Conservation (phyloP, 1,139 yeast genomes). For the Zygosaccharomyces sapae region DNA sequence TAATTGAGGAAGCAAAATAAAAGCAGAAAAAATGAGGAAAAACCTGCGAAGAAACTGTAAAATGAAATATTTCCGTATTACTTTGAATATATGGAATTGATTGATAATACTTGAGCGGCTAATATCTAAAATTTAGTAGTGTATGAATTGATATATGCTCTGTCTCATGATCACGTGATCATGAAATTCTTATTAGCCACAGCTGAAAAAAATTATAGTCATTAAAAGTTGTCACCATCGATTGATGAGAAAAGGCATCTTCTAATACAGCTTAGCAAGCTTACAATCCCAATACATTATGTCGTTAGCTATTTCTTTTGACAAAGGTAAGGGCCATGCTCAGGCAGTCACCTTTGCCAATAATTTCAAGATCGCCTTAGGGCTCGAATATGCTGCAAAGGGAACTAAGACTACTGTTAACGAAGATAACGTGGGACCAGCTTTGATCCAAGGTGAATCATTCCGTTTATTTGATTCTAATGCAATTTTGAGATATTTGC, state of each 20-base stretch:
- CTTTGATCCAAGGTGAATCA: conserved; percentile 37
- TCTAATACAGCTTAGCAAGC: neutral
- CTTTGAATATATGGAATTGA: no score
- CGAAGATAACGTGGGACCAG: conserved; percentile 39
- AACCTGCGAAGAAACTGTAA: neutral
- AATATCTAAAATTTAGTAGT: neutral
- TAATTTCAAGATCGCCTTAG: conserved; percentile 60
- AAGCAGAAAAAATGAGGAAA: neutral
- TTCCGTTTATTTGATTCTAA: conserved; percentile 70
- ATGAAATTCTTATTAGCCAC: neutral
- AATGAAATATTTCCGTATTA: neutral
- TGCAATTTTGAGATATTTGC: conserved; percentile 71
- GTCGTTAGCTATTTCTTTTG: conserved; percentile 41
- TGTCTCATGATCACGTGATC: neutral
- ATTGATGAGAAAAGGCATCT: neutral
- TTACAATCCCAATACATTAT: conserved; percentile 16
- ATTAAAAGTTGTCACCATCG: neutral
- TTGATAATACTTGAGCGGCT: neutral
- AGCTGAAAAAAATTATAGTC: neutral
- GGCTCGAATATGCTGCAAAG: conserved; percentile 35
- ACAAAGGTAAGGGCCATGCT: conserved; percentile 38
- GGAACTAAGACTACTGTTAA: conserved; percentile 33
- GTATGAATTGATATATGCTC: neutral
- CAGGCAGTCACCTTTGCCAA: conserved; percentile 44
- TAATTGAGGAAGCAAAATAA: neutral